phyloP scores from a whole-genome alignment of 208 protist genomes.

The Leishmania turanica region DNA sequence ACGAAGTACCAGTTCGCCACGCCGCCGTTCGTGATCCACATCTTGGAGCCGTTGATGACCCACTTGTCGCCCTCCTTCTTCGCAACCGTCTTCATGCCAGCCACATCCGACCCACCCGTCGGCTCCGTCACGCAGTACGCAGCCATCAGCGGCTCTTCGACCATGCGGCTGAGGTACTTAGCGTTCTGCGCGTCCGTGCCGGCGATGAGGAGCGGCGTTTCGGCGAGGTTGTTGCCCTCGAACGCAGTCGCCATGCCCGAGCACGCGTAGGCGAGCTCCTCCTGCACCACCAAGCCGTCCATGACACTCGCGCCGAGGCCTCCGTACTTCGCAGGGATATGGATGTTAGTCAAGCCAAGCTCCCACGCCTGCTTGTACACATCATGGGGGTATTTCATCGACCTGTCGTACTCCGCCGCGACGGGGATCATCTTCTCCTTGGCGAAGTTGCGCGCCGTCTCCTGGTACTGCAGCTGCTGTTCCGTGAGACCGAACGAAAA shows the following conservation, averaged over 20 bases:
- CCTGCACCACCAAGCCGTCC: conserved; percentile 77
- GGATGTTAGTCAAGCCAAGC: conserved; percentile 85
- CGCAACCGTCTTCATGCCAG: conserved; percentile 84
- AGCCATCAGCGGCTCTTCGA: conserved; percentile 77
- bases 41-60: conserved; percentile 93
- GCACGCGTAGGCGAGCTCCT: conserved; percentile 90
- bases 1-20: conserved; percentile 94
- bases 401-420: conserved; percentile 74
- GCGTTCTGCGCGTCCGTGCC: conserved; percentile 88
- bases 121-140: conserved; percentile 91
- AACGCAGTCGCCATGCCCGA: conserved; percentile 86
- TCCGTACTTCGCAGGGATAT: conserved; percentile 83
- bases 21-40: conserved; percentile 96
- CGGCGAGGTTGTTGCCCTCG: conserved; percentile 79
- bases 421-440: conserved; percentile 74
- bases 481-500: conserved; percentile 81
- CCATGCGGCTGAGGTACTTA: conserved; percentile 88
- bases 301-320: conserved; percentile 72
- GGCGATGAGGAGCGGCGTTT: conserved; percentile 85
- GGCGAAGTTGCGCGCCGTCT: conserved; percentile 79
- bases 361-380: conserved; percentile 87
- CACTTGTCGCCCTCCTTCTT: conserved; percentile 89
- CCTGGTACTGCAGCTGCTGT: conserved; percentile 75
- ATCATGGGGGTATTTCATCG: conserved; percentile 71
- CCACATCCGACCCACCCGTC: conserved; percentile 85